phyloP scores from a whole-genome alignment of 2,329 filamentous ascomycete species.

The Rhynchosporium secalis region DNA sequence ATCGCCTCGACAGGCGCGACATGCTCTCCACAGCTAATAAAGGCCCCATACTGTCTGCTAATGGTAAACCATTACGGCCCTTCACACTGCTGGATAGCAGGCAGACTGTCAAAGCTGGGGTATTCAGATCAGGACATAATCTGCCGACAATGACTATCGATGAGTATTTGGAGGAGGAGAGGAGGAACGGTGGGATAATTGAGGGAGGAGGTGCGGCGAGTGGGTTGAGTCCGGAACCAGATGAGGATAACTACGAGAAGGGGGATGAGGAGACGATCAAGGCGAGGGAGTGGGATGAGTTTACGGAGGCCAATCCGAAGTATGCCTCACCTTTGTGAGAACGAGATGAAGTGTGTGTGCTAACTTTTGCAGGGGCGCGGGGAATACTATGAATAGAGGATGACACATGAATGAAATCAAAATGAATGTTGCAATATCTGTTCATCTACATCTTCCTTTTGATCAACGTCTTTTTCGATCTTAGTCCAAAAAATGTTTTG shows the following conservation, averaged over 20 bases:
- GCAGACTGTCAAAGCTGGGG: conserved; percentile 72
- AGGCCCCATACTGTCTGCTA: conserved; percentile 73
- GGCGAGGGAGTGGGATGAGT: conserved; percentile 94
- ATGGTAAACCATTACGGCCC: conserved; percentile 84
- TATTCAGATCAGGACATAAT: conserved; percentile 90
- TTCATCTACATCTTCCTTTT: too few relatives aligned
- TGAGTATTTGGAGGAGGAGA: conserved; percentile 94
- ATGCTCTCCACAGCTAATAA: conserved; percentile 50
- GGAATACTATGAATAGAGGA: conserved; percentile 82
- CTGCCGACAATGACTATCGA: conserved; percentile 97
- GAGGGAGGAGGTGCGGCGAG: conserved; percentile 83
- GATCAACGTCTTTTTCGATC: too few relatives aligned
- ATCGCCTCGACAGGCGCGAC: conserved; percentile 69
- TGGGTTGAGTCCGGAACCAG: conserved; percentile 65
- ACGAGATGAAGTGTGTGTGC: neutral
- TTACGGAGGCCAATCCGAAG: conserved; percentile 82
- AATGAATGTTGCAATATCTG: too few relatives aligned
- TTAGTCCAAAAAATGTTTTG: too few relatives aligned
- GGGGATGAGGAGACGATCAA: conserved; percentile 91
- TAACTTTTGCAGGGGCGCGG: conserved; percentile 55
- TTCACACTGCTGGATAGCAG: conserved; percentile 83
- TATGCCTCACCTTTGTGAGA: conserved; percentile 26
- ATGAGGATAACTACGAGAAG: conserved; percentile 89
- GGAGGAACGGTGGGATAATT: conserved; percentile 79
- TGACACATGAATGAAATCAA: conserved; percentile 35